Evolutionary conservation across 228 moss, liverwort and hornwort genomes (phyloP), one percentile per base, ranked within the genome.

Genomic region (Sphagnum fallax): DNA sequence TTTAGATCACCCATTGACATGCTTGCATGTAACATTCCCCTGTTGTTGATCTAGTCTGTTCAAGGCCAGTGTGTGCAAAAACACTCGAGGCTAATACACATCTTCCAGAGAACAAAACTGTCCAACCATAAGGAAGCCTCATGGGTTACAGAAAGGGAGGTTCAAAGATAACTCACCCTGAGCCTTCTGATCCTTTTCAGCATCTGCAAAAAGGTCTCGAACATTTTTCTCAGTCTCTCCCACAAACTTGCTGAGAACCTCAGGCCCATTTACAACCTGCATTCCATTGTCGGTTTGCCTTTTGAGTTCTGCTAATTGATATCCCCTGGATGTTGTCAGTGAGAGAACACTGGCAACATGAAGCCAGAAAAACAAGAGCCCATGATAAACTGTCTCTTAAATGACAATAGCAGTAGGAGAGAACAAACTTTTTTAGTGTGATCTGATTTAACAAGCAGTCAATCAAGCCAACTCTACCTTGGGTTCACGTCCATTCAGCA

Each of bases 201-300:
- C 97, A 76, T 98, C 93, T 81, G 90, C 90, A 86, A 98, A 98
- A 58, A 93, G 83, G 73, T 98, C 97, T 80, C 93, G 82, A n/a
- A 93, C 89, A 83, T 98, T 98, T 81, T 93, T 98, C 75, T 98
- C 91, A 15, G 93, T 93, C 77, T 93, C 97, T 75, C 97, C 97
- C 14, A 98, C 97, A 76, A 90, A 98, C 77, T 98, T 98, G 87
- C 93, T 93, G 47, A 98, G 81, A 72, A 98, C 81, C 76, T 98
- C 93, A 65, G 93, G 97, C 63, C 97, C 97, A 74, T 98, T 98
- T 6, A 98, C 93, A 78, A 98, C 88, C 93, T 96, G 82, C 57
- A 57, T 49, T 78, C 67, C 71, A 59, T 62, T 66, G 52, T 32
- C 2, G 32, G 32, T 32, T 32, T 32, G 47, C 62, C 16, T 61